Evolutionary conservation across 768 basidiomycete genomes (phyloP), one percentile per base, ranked within the genome.

Genomic region (Lactarius sp.): DNA sequence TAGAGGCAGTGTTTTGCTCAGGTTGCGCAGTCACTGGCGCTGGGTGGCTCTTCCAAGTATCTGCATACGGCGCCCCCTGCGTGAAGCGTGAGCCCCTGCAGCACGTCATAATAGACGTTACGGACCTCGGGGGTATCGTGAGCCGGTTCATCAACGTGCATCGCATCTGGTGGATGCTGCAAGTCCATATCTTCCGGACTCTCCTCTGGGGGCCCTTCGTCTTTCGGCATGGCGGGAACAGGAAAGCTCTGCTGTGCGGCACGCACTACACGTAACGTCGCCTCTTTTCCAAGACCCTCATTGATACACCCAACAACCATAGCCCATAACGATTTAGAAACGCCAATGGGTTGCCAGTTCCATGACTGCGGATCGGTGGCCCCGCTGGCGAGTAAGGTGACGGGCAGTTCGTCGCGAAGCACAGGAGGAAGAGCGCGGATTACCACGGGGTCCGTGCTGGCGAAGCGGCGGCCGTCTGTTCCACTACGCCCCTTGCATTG

Each of bases 281-380:
- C 78, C 4, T 86, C 85, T 73, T 81, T 87, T 67, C 78, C 73
- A 70, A 90, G 70, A 2, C 88, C 87, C 1, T 79, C 76, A 36
- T 78, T 77, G 69, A 92, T 70, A 44, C 78, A 80, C 0, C 83
- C 85, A 50, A 80, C 76, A 5, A 88, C 87, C 74, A 91, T 79
- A 70, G 88, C 87, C 89, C 88, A 91, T 53, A 92, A 73, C 22
- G 82, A 77, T 59, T 78, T 77, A 6, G 86, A 87, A 18, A 91
- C 87, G 4, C 90, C 90, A 70, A 86, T 77, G 1, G 85, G 83
- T 61, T 83, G 83, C 89, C 89, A 92, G 70, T 83, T 87, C 89
- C 89, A 92, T 10, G 87, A 77, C 66, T 89, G 71, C 3, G 68
- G 62, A 14, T 61, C 60, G 6, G 56, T 83, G 0, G 79, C 74